Conservation (phyloP, 1,139 yeast genomes). For the Suhomyces taliae region DNA sequence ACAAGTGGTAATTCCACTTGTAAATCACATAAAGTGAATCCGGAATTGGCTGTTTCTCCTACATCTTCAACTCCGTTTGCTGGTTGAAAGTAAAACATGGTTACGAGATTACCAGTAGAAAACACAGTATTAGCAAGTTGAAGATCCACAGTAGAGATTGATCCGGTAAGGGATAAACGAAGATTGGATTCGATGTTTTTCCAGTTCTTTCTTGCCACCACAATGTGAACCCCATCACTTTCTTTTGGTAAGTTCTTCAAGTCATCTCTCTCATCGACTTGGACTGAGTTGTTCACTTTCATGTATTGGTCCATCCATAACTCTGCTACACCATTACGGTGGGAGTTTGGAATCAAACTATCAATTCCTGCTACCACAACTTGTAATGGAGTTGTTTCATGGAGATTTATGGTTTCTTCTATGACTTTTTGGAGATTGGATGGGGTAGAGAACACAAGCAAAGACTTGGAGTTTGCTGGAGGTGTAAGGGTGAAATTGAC, state of each 20-base stretch:
- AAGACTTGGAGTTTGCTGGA: constrained; percentile 9
- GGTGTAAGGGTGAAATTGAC: constrained; percentile 9
- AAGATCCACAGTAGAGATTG: constrained; percentile 20
- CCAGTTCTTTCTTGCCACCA: constrained; percentile 42
- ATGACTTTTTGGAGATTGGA: constrained; percentile 36
- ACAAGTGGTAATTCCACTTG: constrained; percentile 24
- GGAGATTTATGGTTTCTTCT: constrained; percentile 31
- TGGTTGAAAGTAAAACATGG: constrained; percentile 39
- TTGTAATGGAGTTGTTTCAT: constrained; percentile 33
- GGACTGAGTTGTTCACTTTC: constrained; percentile 21
- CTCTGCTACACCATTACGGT: constrained; percentile 46
- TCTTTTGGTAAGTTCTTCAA: constrained; percentile 22
- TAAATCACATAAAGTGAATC: constrained; percentile 34
- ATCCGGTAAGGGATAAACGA: constrained; percentile 20
- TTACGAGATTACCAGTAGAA: constrained; percentile 35
- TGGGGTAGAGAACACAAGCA: constrained; percentile 43
- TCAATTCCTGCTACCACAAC: constrained; percentile 52
- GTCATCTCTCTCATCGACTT: constrained; percentile 28
- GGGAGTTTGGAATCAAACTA: constrained; percentile 38
- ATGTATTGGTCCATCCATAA: constrained; percentile 44
- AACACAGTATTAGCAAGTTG: constrained; percentile 44
- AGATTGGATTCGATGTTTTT: constrained; percentile 26
- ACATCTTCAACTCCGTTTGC: constrained; percentile 1
- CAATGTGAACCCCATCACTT: constrained; percentile 37
- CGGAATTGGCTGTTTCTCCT: constrained; percentile 24